phyloP scores from a whole-genome alignment of 139 green algal genomes.

The Pedinophyceae sp. region DNA sequence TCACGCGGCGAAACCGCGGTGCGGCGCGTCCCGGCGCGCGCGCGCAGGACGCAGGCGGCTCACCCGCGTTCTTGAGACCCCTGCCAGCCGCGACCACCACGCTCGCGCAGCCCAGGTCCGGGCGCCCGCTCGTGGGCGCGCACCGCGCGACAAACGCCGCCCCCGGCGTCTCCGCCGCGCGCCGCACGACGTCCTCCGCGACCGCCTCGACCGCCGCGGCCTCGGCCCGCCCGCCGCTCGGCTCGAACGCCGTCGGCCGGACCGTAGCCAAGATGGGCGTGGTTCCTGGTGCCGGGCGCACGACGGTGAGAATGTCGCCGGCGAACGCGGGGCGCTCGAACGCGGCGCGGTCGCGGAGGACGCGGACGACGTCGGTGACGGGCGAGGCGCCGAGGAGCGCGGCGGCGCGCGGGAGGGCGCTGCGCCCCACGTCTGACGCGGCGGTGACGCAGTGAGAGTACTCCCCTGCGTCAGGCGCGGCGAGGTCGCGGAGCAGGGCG shows the following conservation, averaged over 20 bases:
- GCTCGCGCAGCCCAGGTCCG: constrained; percentile 52
- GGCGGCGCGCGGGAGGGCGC: constrained; percentile 67
- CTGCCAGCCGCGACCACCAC: constrained; percentile 19
- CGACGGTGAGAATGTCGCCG: constrained; percentile 9
- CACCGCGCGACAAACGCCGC: background rate
- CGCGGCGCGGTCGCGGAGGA: constrained; percentile 19
- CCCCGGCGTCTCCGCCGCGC: constrained; percentile 10
- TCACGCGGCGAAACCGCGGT: too few relatives aligned
- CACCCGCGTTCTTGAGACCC: background rate
- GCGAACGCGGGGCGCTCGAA: constrained; percentile 47
- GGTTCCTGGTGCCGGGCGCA: background rate
- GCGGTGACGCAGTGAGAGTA: background rate
- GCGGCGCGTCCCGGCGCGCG: background rate
- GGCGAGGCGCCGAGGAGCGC: constrained; percentile 59
- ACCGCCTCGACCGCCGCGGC: constrained; percentile 27
- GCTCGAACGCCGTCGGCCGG: constrained; percentile 51
- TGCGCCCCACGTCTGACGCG: constrained; percentile 39
- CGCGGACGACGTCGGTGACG: constrained; percentile 54
- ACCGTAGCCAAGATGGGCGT: constrained; percentile 12
- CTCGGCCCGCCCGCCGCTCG: background rate
- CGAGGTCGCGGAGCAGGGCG: constrained; percentile 23
- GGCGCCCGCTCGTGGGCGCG: constrained; percentile 26
- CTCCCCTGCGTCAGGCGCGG: background rate
- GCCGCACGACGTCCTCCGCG: constrained; percentile 20
- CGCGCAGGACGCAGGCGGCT: background rate